phyloP scores from a whole-genome alignment of 768 basidiomycete genomes.

The Russula griseocarnosa region DNA sequence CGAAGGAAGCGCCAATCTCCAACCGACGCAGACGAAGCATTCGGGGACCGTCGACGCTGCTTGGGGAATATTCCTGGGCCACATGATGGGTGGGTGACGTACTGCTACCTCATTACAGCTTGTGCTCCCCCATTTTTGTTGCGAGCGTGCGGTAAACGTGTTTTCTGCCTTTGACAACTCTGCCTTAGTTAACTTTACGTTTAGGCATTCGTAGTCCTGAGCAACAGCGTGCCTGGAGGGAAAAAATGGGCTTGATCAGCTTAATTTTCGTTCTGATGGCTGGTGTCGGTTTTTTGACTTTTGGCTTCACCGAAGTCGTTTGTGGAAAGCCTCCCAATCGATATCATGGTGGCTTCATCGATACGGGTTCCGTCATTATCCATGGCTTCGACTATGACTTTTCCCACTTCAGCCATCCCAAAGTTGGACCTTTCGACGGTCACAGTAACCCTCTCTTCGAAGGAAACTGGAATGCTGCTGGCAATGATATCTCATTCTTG shows the following conservation, averaged over 20 bases:
- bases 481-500: slow-evolving; percentile 89
- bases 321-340: slow-evolving; percentile 85
- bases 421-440: slow-evolving; percentile 70
- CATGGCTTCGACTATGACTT: slow-evolving; percentile 95
- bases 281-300: slow-evolving; percentile 93
- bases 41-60: slow-evolving; percentile 46
- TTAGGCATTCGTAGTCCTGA: slow-evolving; percentile 86
- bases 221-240: slow-evolving; percentile 94
- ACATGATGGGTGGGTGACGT: slow-evolving; percentile 92
- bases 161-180: neutral
- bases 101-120: slow-evolving; percentile 80
- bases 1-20: slow-evolving; percentile 60
- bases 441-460: slow-evolving; percentile 77
- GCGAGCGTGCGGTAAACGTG: slow-evolving; percentile 65
- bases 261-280: slow-evolving; percentile 85
- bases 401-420: slow-evolving; percentile 79
- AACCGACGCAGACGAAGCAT: slow-evolving; percentile 39
- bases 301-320: slow-evolving; percentile 93
- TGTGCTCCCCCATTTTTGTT: slow-evolving; percentile 79
- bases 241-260: slow-evolving; percentile 90
- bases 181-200: neutral
- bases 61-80: slow-evolving; percentile 83
- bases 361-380: slow-evolving; percentile 80
- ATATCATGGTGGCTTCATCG: slow-evolving; percentile 74
- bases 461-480: slow-evolving; percentile 70